These are phyloP conservation scores for Termitomyces sp. DNA, from an alignment of 768 basidiomycete genomes.

Conservation along the genomic window DNA sequence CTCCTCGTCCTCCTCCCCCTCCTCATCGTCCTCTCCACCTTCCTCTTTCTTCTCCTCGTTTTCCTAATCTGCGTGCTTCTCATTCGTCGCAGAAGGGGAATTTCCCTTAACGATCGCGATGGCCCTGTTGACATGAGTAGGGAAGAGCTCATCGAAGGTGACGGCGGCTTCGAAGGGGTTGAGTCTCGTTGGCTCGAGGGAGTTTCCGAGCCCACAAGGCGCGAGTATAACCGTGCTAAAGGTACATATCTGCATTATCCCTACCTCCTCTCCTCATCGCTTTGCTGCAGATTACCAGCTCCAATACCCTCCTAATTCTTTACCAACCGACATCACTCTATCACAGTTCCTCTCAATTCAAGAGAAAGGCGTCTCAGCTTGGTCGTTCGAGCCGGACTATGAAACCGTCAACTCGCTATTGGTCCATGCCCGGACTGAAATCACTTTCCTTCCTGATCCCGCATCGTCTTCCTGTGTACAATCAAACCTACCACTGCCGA, in stretches of 20 bases:
- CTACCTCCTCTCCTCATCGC: conserved; percentile 5
- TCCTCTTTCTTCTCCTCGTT: conserved; percentile 87
- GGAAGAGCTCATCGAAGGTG: conserved; percentile 85
- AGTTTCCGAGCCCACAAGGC: conserved; percentile 56
- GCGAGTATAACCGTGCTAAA: conserved; percentile 82
- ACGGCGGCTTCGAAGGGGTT: conserved; percentile 90
- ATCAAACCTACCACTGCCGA: conserved; percentile 94
- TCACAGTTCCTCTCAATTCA: conserved; percentile 99
- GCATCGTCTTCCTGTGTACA: conserved; percentile 92
- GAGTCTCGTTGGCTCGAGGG: conserved; percentile 93
- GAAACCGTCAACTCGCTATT: conserved; percentile 90
- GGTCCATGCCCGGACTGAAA: conserved; percentile 93
- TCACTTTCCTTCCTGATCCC: conserved; percentile 96
- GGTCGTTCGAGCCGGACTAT: conserved; percentile 99
- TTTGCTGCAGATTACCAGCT: conserved; percentile 61
- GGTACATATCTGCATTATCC: conserved; percentile 41
- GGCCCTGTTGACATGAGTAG: conserved; percentile 92
- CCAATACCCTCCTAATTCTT: conserved; percentile 93
- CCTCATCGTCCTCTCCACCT: conserved; percentile 88
- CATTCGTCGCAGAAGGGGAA: conserved; percentile 71
- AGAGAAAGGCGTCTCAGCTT: conserved; percentile 98
- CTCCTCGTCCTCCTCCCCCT: conserved; percentile 88
- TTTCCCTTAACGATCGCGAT: conserved; percentile 77
- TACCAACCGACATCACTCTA: conserved; percentile 95
- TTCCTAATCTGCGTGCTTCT: conserved; percentile 89